These are phyloP conservation scores for Phaeosphaeriaceae sp. DNA, from an alignment of 2,329 filamentous ascomycete genomes.

Conservation along the genomic window DNA sequence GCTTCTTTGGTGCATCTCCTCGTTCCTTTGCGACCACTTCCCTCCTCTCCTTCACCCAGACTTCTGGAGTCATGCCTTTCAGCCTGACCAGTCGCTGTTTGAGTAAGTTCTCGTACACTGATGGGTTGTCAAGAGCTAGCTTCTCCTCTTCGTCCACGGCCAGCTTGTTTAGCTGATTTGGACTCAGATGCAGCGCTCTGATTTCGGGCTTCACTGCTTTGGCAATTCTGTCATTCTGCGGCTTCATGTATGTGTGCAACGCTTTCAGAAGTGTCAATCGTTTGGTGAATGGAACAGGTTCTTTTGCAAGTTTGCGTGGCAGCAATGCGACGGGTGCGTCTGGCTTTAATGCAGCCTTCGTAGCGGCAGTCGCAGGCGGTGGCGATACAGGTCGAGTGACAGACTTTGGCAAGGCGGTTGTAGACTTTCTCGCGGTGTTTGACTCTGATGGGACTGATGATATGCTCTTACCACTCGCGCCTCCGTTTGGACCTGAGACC, in stretches of 20 bases:
- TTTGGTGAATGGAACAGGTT: conserved; percentile 48
- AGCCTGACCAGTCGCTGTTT: conserved; percentile 80
- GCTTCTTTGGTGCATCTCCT: conserved; percentile 44
- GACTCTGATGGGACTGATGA: conserved; percentile 4
- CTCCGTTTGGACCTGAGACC: conserved; percentile 9
- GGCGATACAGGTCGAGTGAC: conserved; percentile 42
- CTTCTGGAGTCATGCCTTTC: conserved; percentile 73
- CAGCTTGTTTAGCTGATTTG: conserved; percentile 71
- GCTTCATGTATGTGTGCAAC: conserved; percentile 70
- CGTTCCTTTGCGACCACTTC: conserved; percentile 36
- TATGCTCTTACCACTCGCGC: conserved; percentile 5
- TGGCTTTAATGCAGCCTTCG: conserved; percentile 18
- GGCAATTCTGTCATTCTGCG: conserved; percentile 69
- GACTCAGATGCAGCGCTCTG: conserved; percentile 64
- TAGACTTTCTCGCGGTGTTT: conserved; percentile 7
- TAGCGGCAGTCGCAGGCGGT: conserved; percentile 27
- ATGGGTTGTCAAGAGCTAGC: conserved; percentile 68
- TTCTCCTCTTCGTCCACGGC: conserved; percentile 81
- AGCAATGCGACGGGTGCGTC: conserved; percentile 64
- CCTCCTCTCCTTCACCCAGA: conserved; percentile 72
- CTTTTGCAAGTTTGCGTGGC: conserved; percentile 67
- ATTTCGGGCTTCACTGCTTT: conserved; percentile 60
- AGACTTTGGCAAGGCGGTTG: conserved; percentile 23
- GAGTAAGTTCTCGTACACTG: conserved; percentile 83
- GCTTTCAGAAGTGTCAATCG: conserved; percentile 59